These are phyloP conservation scores for Arthrinium puccinioides DNA, from an alignment of 2,329 filamentous ascomycete species.

Conservation along the genomic window DNA sequence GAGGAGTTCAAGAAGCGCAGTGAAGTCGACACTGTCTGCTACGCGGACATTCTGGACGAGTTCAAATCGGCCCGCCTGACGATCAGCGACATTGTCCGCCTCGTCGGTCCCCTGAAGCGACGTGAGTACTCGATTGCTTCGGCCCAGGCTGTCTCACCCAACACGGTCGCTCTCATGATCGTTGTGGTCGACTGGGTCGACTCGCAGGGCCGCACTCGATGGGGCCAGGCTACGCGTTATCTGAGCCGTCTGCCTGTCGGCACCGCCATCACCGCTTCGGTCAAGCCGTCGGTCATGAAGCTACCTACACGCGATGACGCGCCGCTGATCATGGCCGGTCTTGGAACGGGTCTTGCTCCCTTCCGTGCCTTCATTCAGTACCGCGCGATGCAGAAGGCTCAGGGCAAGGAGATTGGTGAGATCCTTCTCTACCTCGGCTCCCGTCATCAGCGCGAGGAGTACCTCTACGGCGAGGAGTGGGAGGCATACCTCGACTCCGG, in stretches of 20 bases:
- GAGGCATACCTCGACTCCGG: conserved; percentile 95
- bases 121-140: conserved; percentile 99
- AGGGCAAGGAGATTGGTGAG: conserved; percentile 88
- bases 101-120: conserved; percentile 88
- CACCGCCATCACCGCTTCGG: conserved; percentile 76
- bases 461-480: conserved; percentile 98
- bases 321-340: conserved; percentile 96
- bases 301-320: conserved; percentile 81
- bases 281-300: conserved; percentile 99
- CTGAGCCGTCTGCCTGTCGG: conserved; percentile 71
- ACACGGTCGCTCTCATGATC: conserved; percentile 87
- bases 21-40: conserved; percentile 88
- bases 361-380: conserved; percentile 99
- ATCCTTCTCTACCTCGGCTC: conserved; percentile 96
- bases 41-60: conserved; percentile 81
- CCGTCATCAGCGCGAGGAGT: conserved; percentile 95
- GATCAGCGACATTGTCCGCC: conserved; percentile 82
- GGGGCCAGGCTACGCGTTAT: conserved; percentile 89
- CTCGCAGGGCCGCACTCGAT: conserved; percentile 76
- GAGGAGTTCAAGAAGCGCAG: conserved; percentile 86
- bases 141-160: conserved; percentile 88
- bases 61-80: conserved; percentile 82
- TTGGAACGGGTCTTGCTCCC: conserved; percentile 96
- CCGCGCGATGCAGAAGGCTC: conserved; percentile 95
- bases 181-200: conserved; percentile 97